Conservation (phyloP, 164 flowering plant species). For the Houttuynia cordata region DNA sequence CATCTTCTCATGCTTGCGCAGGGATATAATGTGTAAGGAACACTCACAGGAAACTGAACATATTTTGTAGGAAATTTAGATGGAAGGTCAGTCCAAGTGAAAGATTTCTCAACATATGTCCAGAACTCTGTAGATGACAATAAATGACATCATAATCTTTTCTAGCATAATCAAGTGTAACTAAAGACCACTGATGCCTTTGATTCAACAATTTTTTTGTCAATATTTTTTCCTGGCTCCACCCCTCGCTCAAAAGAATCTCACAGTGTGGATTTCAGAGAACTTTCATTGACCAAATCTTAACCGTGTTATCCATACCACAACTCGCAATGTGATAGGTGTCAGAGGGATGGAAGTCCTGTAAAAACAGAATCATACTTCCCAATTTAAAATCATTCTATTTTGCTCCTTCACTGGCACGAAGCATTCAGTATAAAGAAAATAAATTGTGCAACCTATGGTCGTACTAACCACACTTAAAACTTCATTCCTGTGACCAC, state of each 20-base stretch:
- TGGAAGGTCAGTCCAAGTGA: conserved; percentile 94
- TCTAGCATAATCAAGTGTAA: no score
- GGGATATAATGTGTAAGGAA: not conserved
- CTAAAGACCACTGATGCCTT: no score
- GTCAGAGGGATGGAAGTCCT: conserved; percentile 99
- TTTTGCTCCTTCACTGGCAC: no score
- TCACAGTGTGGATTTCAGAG: no score
- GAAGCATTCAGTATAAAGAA: not conserved
- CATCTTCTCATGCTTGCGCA: not conserved
- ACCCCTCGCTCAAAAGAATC: no score
- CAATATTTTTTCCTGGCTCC: no score
- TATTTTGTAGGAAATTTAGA: conserved; percentile 98
- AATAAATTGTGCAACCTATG: not conserved
- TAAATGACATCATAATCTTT: not conserved
- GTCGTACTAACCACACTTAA: conserved; percentile 68
- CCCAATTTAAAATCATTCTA: no score
- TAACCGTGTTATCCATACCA: conserved; percentile 99
- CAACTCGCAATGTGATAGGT: conserved; percentile 91
- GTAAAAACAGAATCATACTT: conserved; percentile 8
- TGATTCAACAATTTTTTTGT: no score
- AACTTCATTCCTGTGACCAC: conserved; percentile 98
- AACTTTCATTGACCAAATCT: conserved; percentile 99
- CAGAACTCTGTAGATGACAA: conserved; percentile 65
- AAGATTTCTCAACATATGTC: conserved; percentile 95
- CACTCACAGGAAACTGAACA: conserved; percentile 92